Conservation (phyloP, 257 asterid genomes). For the Jacaranda mimosifolia region DNA sequence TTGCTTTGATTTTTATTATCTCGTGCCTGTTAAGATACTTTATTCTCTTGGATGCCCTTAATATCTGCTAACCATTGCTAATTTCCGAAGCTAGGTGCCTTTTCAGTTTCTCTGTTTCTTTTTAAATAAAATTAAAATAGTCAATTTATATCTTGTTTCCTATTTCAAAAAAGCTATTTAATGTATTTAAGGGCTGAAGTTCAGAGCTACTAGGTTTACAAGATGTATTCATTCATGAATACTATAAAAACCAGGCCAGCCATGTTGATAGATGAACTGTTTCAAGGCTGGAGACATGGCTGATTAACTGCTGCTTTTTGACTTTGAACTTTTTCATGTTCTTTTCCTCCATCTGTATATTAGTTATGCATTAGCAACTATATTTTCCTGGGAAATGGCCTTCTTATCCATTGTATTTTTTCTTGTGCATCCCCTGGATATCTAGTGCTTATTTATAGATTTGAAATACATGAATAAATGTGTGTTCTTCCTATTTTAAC, state of each 20-base stretch:
- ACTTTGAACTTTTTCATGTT: neutral
- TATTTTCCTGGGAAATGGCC: neutral
- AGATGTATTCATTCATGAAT: conserved; percentile 12
- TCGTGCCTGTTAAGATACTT: conserved; percentile 8
- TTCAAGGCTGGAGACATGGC: neutral
- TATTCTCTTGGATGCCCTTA: conserved; percentile 16
- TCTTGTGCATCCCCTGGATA: neutral
- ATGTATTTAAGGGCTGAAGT: neutral
- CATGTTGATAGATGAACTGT: neutral
- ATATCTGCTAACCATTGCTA: neutral
- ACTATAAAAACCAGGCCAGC: neutral
- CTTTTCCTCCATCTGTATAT: neutral
- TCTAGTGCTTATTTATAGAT: conserved; percentile 10
- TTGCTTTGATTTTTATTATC: too few relatives aligned
- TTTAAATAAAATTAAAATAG: neutral
- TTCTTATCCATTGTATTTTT: neutral
- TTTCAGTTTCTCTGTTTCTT: neutral
- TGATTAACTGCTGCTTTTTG: conserved; percentile 4
- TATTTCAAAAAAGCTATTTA: conserved; percentile 6
- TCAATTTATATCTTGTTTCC: conserved; percentile 8
- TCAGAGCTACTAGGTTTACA: neutral
- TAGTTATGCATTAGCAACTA: neutral
- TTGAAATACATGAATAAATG: neutral
- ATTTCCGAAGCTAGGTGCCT: conserved; percentile 14
- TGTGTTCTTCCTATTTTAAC: neutral